Conservation (phyloP, 179 eudicot species). For the Corrigiola litoralis region DNA sequence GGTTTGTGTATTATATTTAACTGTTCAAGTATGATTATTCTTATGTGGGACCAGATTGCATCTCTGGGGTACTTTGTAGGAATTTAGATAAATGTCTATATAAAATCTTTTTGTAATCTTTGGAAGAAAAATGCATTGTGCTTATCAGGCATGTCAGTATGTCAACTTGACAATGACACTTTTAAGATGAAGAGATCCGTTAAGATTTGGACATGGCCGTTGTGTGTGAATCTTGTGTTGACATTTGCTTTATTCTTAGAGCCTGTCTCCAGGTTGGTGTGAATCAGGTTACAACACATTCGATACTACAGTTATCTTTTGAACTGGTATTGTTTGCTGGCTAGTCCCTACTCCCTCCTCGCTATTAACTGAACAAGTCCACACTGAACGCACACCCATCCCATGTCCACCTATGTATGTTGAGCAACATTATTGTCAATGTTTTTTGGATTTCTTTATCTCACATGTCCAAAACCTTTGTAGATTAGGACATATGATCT, state of each 20-base stretch:
- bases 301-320: not conserved
- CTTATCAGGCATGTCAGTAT: not conserved
- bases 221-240: not conserved
- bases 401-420: not conserved
- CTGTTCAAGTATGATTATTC: not conserved
- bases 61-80: conserved; percentile 5
- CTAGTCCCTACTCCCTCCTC: too few relatives aligned
- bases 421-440: too few relatives aligned
- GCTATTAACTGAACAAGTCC: not conserved
- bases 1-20: not conserved
- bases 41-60: not conserved
- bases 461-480: too few relatives aligned
- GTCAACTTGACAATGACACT: not conserved
- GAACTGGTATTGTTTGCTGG: too few relatives aligned
- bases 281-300: not conserved
- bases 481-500: too few relatives aligned
- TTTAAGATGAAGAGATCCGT: too few relatives aligned
- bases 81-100: not conserved
- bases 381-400: not conserved
- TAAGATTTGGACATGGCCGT: too few relatives aligned
- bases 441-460: too few relatives aligned
- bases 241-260: not conserved
- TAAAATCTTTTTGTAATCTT: not conserved
- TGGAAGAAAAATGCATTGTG: not conserved
- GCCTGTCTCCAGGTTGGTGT: conserved; percentile 16